Base-by-base conservation (phyloP, 805 yeast species). In the Yamadazyma nakazawae region DNA sequence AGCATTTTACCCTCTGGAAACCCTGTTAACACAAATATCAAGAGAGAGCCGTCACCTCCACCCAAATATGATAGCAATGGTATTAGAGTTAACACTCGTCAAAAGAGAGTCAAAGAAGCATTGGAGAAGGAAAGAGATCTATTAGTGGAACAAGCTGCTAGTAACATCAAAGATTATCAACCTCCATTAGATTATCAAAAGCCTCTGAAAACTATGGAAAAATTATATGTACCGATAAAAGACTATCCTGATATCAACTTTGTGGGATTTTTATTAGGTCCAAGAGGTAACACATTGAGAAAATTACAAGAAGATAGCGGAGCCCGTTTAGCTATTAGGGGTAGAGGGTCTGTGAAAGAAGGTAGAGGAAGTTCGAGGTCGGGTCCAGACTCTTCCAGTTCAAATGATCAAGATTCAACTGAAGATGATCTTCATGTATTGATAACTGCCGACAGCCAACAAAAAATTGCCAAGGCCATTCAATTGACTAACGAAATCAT, bases 261-360 rank as follows among this genome's bases (percentile, higher is more conserved):
- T 61, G 87, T 94, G 44, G 99, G 99, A 0, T 73, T 86, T 43
- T 67, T 94, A 17, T 66, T 94, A 42, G 99, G 99, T 0, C 99
- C 99, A 28, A 82, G 99, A 72, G 99, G 98, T 19, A 85, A 86
- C 56, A 92, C 97, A 0, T 67, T 92, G 56, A 80, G 87, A 50
- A 80, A 81, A 55, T 68, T 95, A 64, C 96, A 92, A 61, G 82
- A 80, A 25, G 82, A 85, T 42, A 84, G 96, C 34, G 96, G 96
- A 1, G 97, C 98, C 14, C 80, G 78, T 54, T 85, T 94, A 49
- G 95, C 91, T 2, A 87, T 94, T 42, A 75, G 99, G 55, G 99
- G 99, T 24, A 83, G 86, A 55, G 99, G 99, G 0, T 91, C 97
- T 1, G 96, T 90, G 16, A 92, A 92, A 60, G 96, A 88, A 59